Evolutionary conservation across 345 rosid species (phyloP), one percentile per base, ranked within the genome.

Genomic region (Boechera retrofracta): DNA sequence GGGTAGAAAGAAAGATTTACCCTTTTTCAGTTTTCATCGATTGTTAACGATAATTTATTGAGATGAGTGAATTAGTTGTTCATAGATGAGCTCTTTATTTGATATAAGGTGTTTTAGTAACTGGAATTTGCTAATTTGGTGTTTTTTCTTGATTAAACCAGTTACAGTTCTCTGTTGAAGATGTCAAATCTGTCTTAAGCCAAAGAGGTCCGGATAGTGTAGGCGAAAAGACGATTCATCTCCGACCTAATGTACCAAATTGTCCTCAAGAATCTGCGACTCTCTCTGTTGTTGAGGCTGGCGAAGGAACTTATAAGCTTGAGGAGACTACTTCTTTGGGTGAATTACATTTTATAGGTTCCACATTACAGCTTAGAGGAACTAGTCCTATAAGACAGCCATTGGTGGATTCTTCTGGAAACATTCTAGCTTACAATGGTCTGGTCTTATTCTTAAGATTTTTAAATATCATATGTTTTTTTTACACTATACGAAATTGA

Each of bases 331-430:
- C 60, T 15, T 35, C 67, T 71, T 67, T 28, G 4, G 92, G 78
- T 18, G 86, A 91, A 60, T 38, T 90, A 78, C 77, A 78, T 45
- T 90, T 92, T 63, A 58, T 91, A 21, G 99, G 94, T 41, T 84
- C 98, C 39, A 86, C 93, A 0, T 85, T 92, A 70, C 98, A 95
- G 84, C 89, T 91, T 58, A 83, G 96, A 82, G 99, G 98, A 52
- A 63, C 84, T 5, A 29, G 18, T 80, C 82, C 89, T 61, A 67
- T 88, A 3, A 61, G 38, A 39, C 98, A 89, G 81, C 96, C 98
- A 0, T 81, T 95, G 69, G 73, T 80, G 54, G 94, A 92, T 77
- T 80, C 87, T 13, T 85, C 71, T 3, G 72, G 82, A 61, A 88
- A 94, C 76, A 48, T 87, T 53, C 89, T 94, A 76, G 83, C 83